Evolutionary conservation across 805 yeast genomes (phyloP).

Genomic region (Wickerhamomyces hampshirensis): DNA sequence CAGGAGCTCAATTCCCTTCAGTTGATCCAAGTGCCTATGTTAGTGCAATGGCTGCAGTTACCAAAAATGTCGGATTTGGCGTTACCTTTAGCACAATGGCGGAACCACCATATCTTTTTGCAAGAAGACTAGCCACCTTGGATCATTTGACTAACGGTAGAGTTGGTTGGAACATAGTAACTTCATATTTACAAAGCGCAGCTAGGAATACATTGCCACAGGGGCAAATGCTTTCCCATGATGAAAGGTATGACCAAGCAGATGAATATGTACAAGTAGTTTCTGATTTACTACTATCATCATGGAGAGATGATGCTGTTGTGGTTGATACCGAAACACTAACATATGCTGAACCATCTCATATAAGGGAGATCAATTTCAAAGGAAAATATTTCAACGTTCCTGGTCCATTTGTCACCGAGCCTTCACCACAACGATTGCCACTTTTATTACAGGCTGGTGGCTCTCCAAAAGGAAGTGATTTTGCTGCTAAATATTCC

Average conservation of each 20-base stretch:
- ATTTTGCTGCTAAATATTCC: slow-evolving; percentile 39
- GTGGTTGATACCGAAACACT: slow-evolving; percentile 16
- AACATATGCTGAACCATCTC: slow-evolving; percentile 29
- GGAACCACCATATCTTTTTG: slow-evolving; percentile 35
- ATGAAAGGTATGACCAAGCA: slow-evolving; percentile 33
- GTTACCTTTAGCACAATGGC: slow-evolving; percentile 35
- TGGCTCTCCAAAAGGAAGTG: slow-evolving; percentile 33
- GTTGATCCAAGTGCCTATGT: slow-evolving; percentile 34
- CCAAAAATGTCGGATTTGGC: slow-evolving; percentile 32
- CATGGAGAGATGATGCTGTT: slow-evolving; percentile 36
- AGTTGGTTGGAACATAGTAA: slow-evolving; percentile 40
- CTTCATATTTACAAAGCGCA: slow-evolving; percentile 35
- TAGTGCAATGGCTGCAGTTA: slow-evolving; percentile 34
- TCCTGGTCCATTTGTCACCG: slow-evolving; percentile 25
- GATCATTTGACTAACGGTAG: slow-evolving; percentile 38
- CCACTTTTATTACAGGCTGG: slow-evolving; percentile 43
- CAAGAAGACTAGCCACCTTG: slow-evolving; percentile 35
- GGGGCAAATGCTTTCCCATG: slow-evolving; percentile 32
- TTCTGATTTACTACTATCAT: slow-evolving; percentile 30
- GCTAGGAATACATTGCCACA: slow-evolving; percentile 32
- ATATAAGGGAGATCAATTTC: slow-evolving; percentile 32
- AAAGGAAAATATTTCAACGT: slow-evolving; percentile 28
- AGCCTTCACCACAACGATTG: slow-evolving; percentile 38
- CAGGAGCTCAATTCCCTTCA: slow-evolving; percentile 29
- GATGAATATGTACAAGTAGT: slow-evolving; percentile 35